These are phyloP conservation scores for Conoideocrella luteorostrata DNA, from an alignment of 2,329 filamentous ascomycete genomes.

Conservation along the genomic window DNA sequence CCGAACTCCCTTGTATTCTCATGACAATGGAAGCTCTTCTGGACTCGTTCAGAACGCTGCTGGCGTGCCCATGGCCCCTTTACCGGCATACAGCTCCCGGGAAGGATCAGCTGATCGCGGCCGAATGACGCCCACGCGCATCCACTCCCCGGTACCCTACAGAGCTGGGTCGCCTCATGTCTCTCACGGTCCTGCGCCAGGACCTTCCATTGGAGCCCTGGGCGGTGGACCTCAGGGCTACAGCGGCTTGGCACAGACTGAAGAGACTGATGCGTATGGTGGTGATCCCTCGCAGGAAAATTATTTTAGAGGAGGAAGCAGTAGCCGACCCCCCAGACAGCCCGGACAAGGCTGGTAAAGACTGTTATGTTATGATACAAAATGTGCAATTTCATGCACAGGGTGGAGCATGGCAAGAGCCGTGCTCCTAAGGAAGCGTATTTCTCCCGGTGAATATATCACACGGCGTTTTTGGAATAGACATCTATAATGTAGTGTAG, in stretches of 20 bases:
- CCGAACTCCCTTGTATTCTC: conserved; percentile 43
- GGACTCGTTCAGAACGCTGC: conserved; percentile 49
- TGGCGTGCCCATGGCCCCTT: conserved; percentile 38
- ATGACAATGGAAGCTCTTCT: conserved; percentile 46
- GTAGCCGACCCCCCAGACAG: conserved; percentile 16
- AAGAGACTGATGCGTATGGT: conserved; percentile 30
- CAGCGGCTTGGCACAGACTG: conserved; percentile 50
- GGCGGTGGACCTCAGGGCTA: conserved; percentile 55
- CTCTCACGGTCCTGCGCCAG: conserved; percentile 19
- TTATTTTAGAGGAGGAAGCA: conserved; percentile 43
- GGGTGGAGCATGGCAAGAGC: too few relatives aligned
- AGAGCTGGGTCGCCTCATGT: conserved; percentile 3
- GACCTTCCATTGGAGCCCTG: conserved; percentile 43
- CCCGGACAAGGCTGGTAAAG: conserved; percentile 35
- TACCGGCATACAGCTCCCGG: conserved; percentile 17
- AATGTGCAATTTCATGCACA: conserved; percentile 9
- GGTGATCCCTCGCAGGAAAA: conserved; percentile 47
- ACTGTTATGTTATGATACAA: conserved; percentile 2
- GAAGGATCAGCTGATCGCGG: conserved; percentile 18
- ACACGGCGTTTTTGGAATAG: conserved; percentile 14
- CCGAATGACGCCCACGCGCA: conserved; percentile 18
- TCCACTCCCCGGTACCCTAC: conserved; percentile 10
- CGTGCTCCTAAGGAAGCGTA: too few relatives aligned
- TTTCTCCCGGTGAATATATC: too few relatives aligned
- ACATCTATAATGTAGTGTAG: too few relatives aligned